A percentile compares a stretch with the other conserved stretches of the same genome.
Conservation (phyloP, 2,329 filamentous ascomycete genomes). For the Exophiala aquamarina region DNA sequence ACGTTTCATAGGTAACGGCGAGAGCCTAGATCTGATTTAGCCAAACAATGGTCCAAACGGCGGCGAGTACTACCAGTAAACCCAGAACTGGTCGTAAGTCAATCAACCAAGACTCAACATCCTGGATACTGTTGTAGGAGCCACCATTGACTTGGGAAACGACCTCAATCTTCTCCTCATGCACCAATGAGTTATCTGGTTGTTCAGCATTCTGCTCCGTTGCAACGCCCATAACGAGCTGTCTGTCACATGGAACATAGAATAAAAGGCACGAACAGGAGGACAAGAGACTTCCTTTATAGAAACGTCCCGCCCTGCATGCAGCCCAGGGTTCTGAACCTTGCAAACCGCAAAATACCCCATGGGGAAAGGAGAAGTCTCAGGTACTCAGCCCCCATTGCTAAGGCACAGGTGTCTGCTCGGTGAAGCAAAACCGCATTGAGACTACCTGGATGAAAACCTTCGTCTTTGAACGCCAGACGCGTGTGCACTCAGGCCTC, state of each 20-base stretch:
- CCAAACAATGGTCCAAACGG: not conserved
- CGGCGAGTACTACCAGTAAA: conserved; percentile 6
- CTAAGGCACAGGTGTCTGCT: not conserved
- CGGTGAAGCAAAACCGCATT: not conserved
- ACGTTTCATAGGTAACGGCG: conserved; percentile 15
- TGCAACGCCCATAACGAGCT: conserved; percentile 3
- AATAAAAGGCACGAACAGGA: not conserved
- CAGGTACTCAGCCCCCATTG: not conserved
- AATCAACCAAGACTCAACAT: conserved; percentile 4
- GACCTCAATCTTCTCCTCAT: conserved; percentile 5
- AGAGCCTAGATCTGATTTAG: conserved; percentile 10
- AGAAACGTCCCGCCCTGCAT: not conserved
- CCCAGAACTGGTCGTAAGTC: conserved; percentile 9
- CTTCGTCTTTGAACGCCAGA: not conserved
- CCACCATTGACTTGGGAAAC: not conserved
- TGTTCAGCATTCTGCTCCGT: not conserved
- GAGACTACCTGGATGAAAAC: conserved; percentile 5
- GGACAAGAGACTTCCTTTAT: not conserved
- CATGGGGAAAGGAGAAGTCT: conserved; percentile 5
- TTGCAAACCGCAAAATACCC: conserved; percentile 4
- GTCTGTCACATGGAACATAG: not conserved
- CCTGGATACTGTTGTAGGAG: conserved; percentile 1
- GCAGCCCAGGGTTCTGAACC: not conserved
- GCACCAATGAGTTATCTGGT: conserved; percentile 3
- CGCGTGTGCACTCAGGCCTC: not conserved